Percentiles rank a stretch among this genome's conserved stretches.
Evolutionary conservation across 2,329 filamentous ascomycete genomes (phyloP).

Genomic region (Fusarium heterosporum): DNA sequence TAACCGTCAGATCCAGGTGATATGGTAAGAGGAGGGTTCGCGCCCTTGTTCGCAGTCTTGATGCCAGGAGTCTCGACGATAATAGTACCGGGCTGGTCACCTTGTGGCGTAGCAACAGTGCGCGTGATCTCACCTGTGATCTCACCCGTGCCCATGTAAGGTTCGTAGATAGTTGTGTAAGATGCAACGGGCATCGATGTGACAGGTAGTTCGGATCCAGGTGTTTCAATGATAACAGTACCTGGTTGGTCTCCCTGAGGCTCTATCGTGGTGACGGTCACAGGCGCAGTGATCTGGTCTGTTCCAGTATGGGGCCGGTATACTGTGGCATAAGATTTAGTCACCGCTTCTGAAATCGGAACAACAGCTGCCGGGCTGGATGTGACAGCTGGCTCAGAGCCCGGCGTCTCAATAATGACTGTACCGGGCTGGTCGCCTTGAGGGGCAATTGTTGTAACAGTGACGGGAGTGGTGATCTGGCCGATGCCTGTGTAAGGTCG

Average conservation of each 20-base stretch:
- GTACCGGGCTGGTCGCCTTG: constrained; percentile 15
- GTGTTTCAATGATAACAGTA: constrained; percentile 24
- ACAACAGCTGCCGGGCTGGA: neutral
- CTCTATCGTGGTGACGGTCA: constrained; percentile 8
- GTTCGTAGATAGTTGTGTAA: constrained; percentile 32
- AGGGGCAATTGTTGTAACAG: constrained; percentile 8
- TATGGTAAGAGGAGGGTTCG: constrained; percentile 17
- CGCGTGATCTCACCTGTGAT: constrained; percentile 14
- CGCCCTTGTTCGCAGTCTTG: constrained; percentile 20
- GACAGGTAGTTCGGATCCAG: neutral
- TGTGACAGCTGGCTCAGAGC: neutral
- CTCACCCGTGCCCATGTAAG: constrained; percentile 16
- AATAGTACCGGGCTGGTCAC: constrained; percentile 21
- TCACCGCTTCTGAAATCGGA: no score
- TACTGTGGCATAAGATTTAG: constrained; percentile 5
- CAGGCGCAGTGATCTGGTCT: constrained; percentile 4
- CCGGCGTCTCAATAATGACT: constrained; percentile 19
- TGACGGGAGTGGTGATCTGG: constrained; percentile 1
- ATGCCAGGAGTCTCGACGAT: constrained; percentile 25
- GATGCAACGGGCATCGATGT: neutral
- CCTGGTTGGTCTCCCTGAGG: constrained; percentile 16
- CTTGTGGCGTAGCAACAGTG: constrained; percentile 17
- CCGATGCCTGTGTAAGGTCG: neutral
- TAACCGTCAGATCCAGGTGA: constrained; percentile 13
- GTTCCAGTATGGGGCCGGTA: constrained; percentile 10